Evolutionary conservation across 73 alveolate genomes (phyloP), one percentile per base, ranked within the genome.

Genomic region (Paramecium primaurelia): DNA sequence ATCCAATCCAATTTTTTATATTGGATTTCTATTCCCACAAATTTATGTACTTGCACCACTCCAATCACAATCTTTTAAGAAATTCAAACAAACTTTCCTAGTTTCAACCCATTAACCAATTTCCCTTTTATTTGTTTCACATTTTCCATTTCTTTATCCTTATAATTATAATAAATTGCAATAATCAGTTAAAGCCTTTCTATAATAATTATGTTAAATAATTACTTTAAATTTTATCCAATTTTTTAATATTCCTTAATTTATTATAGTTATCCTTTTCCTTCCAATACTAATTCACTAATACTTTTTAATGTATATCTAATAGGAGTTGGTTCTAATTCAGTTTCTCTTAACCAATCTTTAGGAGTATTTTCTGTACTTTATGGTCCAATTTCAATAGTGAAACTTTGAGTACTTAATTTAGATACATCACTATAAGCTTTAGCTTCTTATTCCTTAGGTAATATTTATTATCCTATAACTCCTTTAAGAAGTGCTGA

Each of bases 91-190:
- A 1, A 80, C 58, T 18, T 40, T 45, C 20, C 49, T 80, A 3
- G 22, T 8, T 28, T 47, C 91, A 9, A 25, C 44, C 77, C 71
- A 80, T 80, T 80, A 47, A 10, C 77, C 44, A 14, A 80, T 47
- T 80, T 80, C 91, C 7, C 91, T 80, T 42, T 80, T 80, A 49
- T 80, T 80, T n/a, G 91, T 28, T 47, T 80, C 91, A 45, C 91
- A 80, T 49, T 40, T 25, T 26, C 91, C 91, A 47, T 45, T 32
- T 47, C 91, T 45, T 42, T 80, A 22, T 38, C 58, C 58, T 28
- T 80, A 80, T 25, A 80, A 49, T 32, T 34, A 80, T 36, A 80
- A 26, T 26, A 80, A 36, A 9, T 80, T 80, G 75, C 91, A 80
- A 54, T 80, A 80, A 80, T 80, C 91, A 22, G 77, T 47, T 32